Evolutionary conservation across 768 basidiomycete genomes (phyloP), one percentile per base, ranked within the genome.

Genomic region (Lentinula aciculospora): DNA sequence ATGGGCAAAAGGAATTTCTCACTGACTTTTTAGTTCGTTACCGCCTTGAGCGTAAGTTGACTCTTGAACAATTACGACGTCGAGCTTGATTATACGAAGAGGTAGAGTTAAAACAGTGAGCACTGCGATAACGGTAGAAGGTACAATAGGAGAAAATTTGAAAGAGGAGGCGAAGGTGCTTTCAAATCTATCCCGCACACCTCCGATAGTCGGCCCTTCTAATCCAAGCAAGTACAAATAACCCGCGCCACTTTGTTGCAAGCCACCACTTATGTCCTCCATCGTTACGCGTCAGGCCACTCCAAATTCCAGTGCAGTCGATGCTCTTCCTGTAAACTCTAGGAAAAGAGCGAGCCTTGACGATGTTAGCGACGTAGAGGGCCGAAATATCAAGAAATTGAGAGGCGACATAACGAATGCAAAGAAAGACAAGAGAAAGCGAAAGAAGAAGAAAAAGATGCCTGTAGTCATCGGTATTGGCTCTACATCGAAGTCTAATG

Each of bases 361-460:
- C 4, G 45, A 13, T 49, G 6, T 15, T 19, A 39, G 45, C 10
- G 56, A 57, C 13, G 15, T 32, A 28, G 45, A 57, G 9, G 31
- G 17, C 29, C 42, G 21, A 4, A 25, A 2, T 13, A 3, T 28
- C 29, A 57, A 57, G 25, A 57, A 48, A 48, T 17, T 39, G 21
- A 56, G 36, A 46, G 15, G 28, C n/a, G 56, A 37, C 4, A 25
- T 27, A 10, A 9, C 29, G 8, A 17, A 4, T 13, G 23, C 45
- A 57, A 27, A 36, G n/a, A 36, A 36, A 40, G 57, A 59, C 40
- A 60, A 56, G 48, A 57, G 51, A 55, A 36, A 29, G 21, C 23
- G 28, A 34, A 56, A 23, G 47, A 56, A 29, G 55, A 60, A 57
- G 55, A 60, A 57, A 39, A 56, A 42, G 37, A 60, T 32, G 21